These are phyloP conservation scores for Xylaria palmicola DNA, from an alignment of 495 filamentous ascomycete species.

Conservation along the genomic window DNA sequence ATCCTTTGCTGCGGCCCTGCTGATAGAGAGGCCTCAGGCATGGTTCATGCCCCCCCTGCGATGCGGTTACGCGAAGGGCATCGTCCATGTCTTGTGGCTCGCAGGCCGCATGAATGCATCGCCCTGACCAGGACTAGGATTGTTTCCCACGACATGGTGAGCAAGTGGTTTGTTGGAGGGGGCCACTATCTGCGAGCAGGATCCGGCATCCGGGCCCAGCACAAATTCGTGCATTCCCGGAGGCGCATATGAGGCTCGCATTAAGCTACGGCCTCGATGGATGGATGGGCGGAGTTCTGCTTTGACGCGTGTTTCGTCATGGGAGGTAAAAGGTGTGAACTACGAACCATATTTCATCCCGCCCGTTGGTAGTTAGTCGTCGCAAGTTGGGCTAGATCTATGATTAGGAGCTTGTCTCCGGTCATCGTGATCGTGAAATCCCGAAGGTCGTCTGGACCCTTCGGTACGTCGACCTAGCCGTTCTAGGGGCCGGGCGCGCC, in stretches of 20 bases:
- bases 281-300: conserved; percentile 53
- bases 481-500: background rate
- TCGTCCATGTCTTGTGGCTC: conserved; percentile 70
- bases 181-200: conserved; percentile 58
- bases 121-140: conserved; percentile 59
- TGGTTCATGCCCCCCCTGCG: conserved; percentile 56
- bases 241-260: conserved; percentile 80
- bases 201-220: conserved; percentile 69
- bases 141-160: conserved; percentile 54
- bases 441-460: background rate
- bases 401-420: conserved; percentile 2
- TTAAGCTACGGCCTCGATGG: conserved; percentile 69
- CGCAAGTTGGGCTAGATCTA: too few species aligned
- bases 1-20: conserved; percentile 56
- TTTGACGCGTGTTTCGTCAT: background rate
- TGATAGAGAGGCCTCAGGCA: conserved; percentile 64
- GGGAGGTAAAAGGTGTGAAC: background rate
- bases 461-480: background rate
- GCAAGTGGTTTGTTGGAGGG: too few species aligned
- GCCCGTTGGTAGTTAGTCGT: too few species aligned
- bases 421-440: background rate
- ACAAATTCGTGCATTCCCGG: conserved; percentile 53
- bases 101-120: conserved; percentile 58
- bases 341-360: too few species aligned
- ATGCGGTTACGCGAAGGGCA: conserved; percentile 76